Percentiles rank a stretch among this genome's conserved stretches.
phyloP scores from a whole-genome alignment of 78 protist genomes.

The Salpingoeca rosetta region DNA sequence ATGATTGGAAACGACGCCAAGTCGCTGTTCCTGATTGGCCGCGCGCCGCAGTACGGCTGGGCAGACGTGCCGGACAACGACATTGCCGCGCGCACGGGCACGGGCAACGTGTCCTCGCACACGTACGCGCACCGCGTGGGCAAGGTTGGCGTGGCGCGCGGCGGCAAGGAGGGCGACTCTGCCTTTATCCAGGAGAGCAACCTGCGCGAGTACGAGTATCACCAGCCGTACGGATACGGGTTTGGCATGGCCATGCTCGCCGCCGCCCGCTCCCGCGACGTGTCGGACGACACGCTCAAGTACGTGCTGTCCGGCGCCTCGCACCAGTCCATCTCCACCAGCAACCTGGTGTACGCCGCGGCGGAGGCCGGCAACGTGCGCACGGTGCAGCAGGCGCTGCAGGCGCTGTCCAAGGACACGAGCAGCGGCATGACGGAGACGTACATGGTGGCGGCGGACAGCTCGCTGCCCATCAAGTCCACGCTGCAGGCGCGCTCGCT shows the following conservation, averaged over 20 bases:
- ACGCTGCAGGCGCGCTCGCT: not conserved
- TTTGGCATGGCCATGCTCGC: not conserved
- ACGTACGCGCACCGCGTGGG: conserved; percentile 12
- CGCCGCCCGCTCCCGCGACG: not conserved
- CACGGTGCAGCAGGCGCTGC: not conserved
- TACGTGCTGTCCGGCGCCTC: not conserved
- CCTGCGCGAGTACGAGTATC: not conserved
- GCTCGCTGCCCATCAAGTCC: not conserved
- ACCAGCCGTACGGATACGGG: too few species aligned
- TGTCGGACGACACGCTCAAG: not conserved
- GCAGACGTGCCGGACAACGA: not conserved
- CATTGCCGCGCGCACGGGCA: not conserved
- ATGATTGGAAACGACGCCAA: too few species aligned
- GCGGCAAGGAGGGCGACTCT: conserved; percentile 15
- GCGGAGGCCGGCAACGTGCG: not conserved
- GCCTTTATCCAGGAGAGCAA: conserved; percentile 10
- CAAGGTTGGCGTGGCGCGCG: not conserved
- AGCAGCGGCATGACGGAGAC: not conserved
- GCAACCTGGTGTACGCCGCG: not conserved
- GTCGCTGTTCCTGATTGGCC: too few species aligned
- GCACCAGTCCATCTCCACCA: not conserved
- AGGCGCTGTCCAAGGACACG: too few species aligned
- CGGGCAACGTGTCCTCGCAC: not conserved
- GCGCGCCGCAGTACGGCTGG: too few species aligned
- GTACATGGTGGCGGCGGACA: not conserved